These are phyloP conservation scores for Rugonectria rugulosa DNA, from an alignment of 2,329 filamentous ascomycete species.

Conservation along the genomic window DNA sequence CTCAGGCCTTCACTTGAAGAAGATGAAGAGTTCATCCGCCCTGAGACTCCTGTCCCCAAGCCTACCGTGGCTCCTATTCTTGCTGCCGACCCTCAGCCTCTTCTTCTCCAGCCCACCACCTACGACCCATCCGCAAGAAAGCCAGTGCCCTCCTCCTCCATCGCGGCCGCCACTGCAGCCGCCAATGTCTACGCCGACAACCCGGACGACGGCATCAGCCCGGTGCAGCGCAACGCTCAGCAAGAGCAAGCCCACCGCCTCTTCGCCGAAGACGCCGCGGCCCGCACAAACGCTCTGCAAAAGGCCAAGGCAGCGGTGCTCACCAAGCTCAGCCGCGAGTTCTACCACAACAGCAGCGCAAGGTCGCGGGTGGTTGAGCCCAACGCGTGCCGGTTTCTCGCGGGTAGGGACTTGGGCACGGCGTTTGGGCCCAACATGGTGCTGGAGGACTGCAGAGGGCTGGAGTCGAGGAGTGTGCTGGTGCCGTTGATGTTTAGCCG, in stretches of 20 bases:
- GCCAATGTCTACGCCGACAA: slow-evolving; percentile 20
- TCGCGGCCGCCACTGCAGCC: neutral
- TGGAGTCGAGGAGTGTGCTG: slow-evolving; percentile 61
- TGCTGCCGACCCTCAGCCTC: slow-evolving; percentile 55
- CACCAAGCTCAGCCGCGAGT: slow-evolving; percentile 64
- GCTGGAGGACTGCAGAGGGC: slow-evolving; percentile 52
- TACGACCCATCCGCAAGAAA: slow-evolving; percentile 55
- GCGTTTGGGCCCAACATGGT: slow-evolving; percentile 46
- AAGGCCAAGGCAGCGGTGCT: slow-evolving; percentile 68
- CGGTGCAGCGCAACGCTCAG: slow-evolving; percentile 65
- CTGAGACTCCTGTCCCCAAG: slow-evolving; percentile 41
- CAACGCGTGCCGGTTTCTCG: slow-evolving; percentile 45
- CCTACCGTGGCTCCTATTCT: slow-evolving; percentile 58
- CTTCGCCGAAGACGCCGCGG: slow-evolving; percentile 64
- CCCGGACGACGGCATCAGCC: slow-evolving; percentile 57
- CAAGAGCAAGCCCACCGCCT: slow-evolving; percentile 63
- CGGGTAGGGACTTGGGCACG: slow-evolving; percentile 40
- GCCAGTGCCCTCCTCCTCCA: neutral
- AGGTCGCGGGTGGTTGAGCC: slow-evolving; percentile 44
- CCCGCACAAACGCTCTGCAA: slow-evolving; percentile 61
- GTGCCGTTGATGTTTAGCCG: slow-evolving; percentile 69
- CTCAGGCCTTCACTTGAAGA: slow-evolving; percentile 37
- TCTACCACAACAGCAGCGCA: slow-evolving; percentile 42
- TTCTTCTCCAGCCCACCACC: slow-evolving; percentile 64
- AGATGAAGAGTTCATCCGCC: slow-evolving; percentile 34